Conservation (phyloP, 805 yeast species). For the Cyberlindnera petersonii region DNA sequence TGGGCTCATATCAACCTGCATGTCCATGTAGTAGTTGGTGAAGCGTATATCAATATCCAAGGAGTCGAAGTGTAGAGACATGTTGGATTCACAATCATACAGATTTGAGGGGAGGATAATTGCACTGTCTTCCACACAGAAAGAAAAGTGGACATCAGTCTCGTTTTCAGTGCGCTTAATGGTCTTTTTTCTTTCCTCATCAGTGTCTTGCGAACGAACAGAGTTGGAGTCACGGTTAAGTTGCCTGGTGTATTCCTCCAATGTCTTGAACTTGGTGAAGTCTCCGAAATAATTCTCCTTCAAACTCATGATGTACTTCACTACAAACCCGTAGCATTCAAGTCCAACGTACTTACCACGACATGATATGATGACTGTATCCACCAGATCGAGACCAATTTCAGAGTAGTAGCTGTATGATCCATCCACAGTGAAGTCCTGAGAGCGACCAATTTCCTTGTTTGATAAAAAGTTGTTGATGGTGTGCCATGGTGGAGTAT, state of each 20-base stretch:
- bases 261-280: conserved; percentile 72
- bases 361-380: conserved; percentile 63
- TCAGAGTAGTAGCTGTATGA: conserved; percentile 57
- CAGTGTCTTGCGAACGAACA: background rate
- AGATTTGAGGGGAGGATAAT: conserved; percentile 68
- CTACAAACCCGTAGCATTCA: conserved; percentile 72
- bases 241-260: conserved; percentile 66
- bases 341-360: conserved; percentile 63
- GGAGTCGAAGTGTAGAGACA: conserved; percentile 58
- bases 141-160: conserved; percentile 69
- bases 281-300: conserved; percentile 92
- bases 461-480: conserved; percentile 62
- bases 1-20: conserved; percentile 72
- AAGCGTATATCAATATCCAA: conserved; percentile 80
- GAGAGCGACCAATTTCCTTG: conserved; percentile 63
- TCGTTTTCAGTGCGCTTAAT: conserved; percentile 59
- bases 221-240: conserved; percentile 7
- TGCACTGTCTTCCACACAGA: conserved; percentile 66
- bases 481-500: conserved; percentile 93
- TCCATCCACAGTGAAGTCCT: conserved; percentile 58
- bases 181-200: conserved; percentile 3
- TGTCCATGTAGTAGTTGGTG: conserved; percentile 89
- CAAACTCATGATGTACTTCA: conserved; percentile 69
- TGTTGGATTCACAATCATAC: conserved; percentile 58
- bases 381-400: conserved; percentile 63